These are phyloP conservation scores for Triticum urartu DNA, from an alignment of 176 grass and related monocot genomes.

Conservation along the genomic window DNA sequence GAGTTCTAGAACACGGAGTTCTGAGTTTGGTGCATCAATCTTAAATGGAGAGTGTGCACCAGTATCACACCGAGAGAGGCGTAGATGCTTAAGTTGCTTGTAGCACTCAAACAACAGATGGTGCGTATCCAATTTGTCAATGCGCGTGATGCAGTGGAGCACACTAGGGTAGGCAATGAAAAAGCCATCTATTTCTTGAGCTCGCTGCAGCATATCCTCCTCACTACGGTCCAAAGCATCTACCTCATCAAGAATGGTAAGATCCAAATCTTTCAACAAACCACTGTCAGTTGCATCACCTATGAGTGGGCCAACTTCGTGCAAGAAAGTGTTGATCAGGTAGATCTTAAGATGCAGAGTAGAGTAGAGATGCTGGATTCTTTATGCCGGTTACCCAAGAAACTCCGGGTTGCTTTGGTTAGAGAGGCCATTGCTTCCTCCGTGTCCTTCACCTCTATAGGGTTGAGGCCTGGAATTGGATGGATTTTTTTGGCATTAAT, in stretches of 20 bases:
- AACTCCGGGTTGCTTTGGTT: neutral
- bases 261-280: neutral
- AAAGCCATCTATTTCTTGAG: neutral
- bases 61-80: neutral
- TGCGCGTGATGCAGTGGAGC: neutral
- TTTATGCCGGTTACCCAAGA: neutral
- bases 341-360: neutral
- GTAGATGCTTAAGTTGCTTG: neutral
- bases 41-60: neutral
- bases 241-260: neutral
- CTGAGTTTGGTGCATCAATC: neutral
- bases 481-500: too few species aligned
- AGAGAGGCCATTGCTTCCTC: neutral
- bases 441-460: neutral
- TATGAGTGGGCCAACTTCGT: neutral
- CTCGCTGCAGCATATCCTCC: neutral
- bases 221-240: neutral
- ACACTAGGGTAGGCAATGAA: neutral
- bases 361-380: neutral
- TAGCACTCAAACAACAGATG: neutral
- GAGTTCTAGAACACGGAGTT: neutral
- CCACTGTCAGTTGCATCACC: neutral
- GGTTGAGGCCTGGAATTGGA: too few species aligned
- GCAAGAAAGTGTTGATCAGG: neutral
- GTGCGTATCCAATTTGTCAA: neutral